Evolutionary conservation across 176 grass and related monocot species (phyloP).

Genomic region (Panicum miliaceum): DNA sequence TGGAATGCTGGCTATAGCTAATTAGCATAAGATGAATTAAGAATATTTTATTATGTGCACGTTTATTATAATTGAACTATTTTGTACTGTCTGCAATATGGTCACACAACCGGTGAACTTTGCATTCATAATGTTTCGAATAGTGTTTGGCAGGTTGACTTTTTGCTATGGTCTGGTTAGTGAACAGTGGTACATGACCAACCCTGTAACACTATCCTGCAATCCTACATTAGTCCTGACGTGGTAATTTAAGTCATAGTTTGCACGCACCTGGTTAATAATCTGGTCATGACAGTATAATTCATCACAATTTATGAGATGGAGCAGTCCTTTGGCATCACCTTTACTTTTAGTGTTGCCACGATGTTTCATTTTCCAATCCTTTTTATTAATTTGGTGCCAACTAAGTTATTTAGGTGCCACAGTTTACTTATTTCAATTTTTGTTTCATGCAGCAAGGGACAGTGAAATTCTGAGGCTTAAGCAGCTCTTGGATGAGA

Average conservation of each 20-base stretch:
- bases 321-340: not conserved
- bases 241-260: not conserved
- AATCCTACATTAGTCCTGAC: not conserved
- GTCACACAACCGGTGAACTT: not conserved
- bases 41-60: not conserved
- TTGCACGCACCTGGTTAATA: constrained; percentile 4
- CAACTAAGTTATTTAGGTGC: constrained; percentile 20
- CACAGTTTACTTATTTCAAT: constrained; percentile 4
- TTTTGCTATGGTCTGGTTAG: not conserved
- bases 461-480: constrained; percentile 63
- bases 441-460: constrained; percentile 52
- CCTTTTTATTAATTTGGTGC: not conserved
- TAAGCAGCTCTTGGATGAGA: constrained; percentile 55
- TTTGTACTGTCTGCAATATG: not conserved
- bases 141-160: constrained; percentile 14
- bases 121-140: constrained; percentile 5
- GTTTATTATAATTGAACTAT: not conserved
- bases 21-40: constrained; percentile 2
- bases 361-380: not conserved
- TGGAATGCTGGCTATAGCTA: not conserved
- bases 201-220: not conserved
- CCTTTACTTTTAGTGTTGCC: constrained; percentile 22
- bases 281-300: not conserved
- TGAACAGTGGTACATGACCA: too few relatives aligned
- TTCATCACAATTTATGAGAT: constrained; percentile 7